Percentiles rank a stretch among this genome's conserved stretches.
phyloP scores from a whole-genome alignment of 2,329 filamentous ascomycete species.

The Cyclaneusma minus region DNA sequence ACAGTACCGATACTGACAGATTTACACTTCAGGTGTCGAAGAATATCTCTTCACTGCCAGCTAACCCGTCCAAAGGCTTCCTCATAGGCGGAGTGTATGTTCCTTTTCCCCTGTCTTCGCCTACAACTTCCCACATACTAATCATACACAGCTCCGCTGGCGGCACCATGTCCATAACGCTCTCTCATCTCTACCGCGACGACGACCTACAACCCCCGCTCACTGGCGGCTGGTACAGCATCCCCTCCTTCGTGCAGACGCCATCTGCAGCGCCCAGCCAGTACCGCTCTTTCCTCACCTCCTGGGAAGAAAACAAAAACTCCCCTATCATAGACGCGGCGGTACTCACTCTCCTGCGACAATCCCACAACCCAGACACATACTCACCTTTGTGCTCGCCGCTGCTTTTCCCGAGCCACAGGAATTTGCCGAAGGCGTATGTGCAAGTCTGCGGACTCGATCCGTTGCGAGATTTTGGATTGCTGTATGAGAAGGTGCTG shows the following conservation, averaged over 20 bases:
- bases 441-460: constrained; percentile 35
- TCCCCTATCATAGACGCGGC: constrained; percentile 19
- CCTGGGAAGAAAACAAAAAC: constrained; percentile 24
- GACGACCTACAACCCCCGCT: constrained; percentile 24
- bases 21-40: no score
- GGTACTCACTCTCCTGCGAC: constrained; percentile 2
- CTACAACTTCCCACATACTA: no score
- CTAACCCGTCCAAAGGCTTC: constrained; percentile 27
- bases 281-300: constrained; percentile 24
- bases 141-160: constrained; percentile 30
- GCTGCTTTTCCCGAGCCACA: constrained; percentile 18
- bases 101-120: no score
- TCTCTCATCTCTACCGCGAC: constrained; percentile 24
- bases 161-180: constrained; percentile 22
- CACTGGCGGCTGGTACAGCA: constrained; percentile 29
- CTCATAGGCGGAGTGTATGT: constrained; percentile 35
- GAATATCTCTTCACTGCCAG: no score
- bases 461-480: constrained; percentile 31
- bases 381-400: constrained; percentile 17
- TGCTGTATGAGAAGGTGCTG: constrained; percentile 34
- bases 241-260: constrained; percentile 20
- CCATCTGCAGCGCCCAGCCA: constrained; percentile 13
- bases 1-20: no score
- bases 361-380: constrained; percentile 16
- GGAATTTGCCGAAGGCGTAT: constrained; percentile 27